A percentile compares a stretch with the other conserved stretches of the same genome.
Conservation (phyloP, 2,329 filamentous ascomycete species). For the Monosporascus cannonballus region DNA sequence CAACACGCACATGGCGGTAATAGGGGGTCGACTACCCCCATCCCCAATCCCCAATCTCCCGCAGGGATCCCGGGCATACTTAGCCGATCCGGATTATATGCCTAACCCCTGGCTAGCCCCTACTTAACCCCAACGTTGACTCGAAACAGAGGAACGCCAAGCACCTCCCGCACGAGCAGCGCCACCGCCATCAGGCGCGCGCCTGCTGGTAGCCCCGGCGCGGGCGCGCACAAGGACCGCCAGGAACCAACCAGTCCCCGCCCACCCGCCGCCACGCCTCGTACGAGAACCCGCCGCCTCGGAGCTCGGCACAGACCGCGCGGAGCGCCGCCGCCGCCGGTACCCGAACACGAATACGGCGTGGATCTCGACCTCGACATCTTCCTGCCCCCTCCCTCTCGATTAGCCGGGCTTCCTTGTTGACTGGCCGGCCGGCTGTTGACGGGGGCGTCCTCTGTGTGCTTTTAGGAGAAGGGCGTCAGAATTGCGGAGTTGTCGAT, state of each 20-base stretch:
- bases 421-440: no score
- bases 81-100: no score
- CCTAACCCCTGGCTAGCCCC: no score
- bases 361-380: slow-evolving; percentile 11
- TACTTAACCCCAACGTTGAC: not conserved
- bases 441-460: no score
- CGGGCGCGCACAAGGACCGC: slow-evolving; percentile 14
- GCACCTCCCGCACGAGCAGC: slow-evolving; percentile 1
- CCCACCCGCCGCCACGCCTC: slow-evolving; percentile 17
- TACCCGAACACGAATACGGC: slow-evolving; percentile 18
- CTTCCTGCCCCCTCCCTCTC: no score
- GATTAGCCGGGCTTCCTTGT: no score
- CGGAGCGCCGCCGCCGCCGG: slow-evolving; percentile 10
- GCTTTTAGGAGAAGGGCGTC: no score
- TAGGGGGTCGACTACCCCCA: no score
- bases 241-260: slow-evolving; percentile 15
- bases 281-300: slow-evolving; percentile 18
- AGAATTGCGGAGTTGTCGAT: no score
- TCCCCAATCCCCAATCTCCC: no score
- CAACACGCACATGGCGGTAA: no score
- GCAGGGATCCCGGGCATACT: no score
- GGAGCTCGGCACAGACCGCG: slow-evolving; percentile 12
- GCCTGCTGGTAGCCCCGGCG: slow-evolving; percentile 15
- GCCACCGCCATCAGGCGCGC: not conserved
- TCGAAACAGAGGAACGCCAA: slow-evolving; percentile 1